Conservation (phyloP, 2,329 filamentous ascomycete genomes). For the Paraphoma sp. region DNA sequence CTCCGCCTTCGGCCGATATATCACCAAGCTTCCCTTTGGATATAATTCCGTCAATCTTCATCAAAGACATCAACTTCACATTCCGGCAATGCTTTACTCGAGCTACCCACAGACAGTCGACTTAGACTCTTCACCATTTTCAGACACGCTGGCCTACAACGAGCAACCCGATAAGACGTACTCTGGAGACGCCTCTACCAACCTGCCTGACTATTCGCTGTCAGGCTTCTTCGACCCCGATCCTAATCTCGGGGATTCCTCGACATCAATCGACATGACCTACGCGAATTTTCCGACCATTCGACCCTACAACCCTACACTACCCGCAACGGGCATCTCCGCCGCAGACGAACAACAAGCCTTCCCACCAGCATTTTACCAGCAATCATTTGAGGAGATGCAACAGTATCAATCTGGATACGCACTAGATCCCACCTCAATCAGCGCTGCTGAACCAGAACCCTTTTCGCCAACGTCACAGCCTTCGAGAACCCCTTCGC, state of each 20-base stretch:
- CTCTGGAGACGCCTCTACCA: slow-evolving; percentile 28
- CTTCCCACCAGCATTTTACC: slow-evolving; percentile 24
- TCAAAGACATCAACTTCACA: slow-evolving; percentile 5
- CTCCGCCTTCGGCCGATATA: not conserved
- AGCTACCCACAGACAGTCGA: slow-evolving; percentile 31
- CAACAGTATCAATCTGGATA: slow-evolving; percentile 22
- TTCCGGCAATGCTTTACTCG: slow-evolving; percentile 29
- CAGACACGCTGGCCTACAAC: slow-evolving; percentile 27
- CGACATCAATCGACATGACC: slow-evolving; percentile 28
- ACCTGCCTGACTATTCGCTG: slow-evolving; percentile 31
- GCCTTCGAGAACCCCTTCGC: slow-evolving; percentile 41
- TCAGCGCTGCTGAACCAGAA: slow-evolving; percentile 19
- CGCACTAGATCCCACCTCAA: slow-evolving; percentile 23
- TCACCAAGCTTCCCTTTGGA: slow-evolving; percentile 4
- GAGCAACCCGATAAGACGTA: slow-evolving; percentile 35
- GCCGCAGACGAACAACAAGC: slow-evolving; percentile 14
- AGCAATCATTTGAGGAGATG: slow-evolving; percentile 28
- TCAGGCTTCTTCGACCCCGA: slow-evolving; percentile 38
- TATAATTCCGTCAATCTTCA: slow-evolving; percentile 8
- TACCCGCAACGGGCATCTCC: slow-evolving; percentile 20
- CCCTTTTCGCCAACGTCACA: slow-evolving; percentile 21
- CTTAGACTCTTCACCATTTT: slow-evolving; percentile 31
- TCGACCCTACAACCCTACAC: slow-evolving; percentile 18
- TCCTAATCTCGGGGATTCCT: slow-evolving; percentile 31
- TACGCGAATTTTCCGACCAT: slow-evolving; percentile 18